Conservation (phyloP, 2,329 filamentous ascomycete genomes). For the Fusarium longipes region DNA sequence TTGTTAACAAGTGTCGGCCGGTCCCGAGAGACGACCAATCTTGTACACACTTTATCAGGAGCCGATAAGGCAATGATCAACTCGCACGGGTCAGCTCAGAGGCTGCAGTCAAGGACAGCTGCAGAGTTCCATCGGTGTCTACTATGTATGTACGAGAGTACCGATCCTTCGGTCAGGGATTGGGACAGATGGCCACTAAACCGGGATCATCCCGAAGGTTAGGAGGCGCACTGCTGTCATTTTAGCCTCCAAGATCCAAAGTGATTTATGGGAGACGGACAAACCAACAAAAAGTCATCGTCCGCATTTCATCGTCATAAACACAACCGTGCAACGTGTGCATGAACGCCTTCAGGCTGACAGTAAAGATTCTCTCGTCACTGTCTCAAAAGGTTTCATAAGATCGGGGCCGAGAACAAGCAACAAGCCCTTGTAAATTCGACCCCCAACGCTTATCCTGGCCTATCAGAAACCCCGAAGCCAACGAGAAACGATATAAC, state of each 20-base stretch:
- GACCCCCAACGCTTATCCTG: slow-evolving; percentile 19
- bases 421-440: slow-evolving; percentile 13
- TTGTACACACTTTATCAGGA: slow-evolving; percentile 19
- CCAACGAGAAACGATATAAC: slow-evolving; percentile 13
- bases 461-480: slow-evolving; percentile 17
- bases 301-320: neutral
- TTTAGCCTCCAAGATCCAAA: neutral
- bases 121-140: slow-evolving; percentile 42
- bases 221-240: slow-evolving; percentile 8
- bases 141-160: slow-evolving; percentile 28
- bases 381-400: neutral
- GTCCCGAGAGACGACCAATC: slow-evolving; percentile 39
- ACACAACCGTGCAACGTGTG: neutral
- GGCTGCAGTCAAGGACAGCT: slow-evolving; percentile 32
- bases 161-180: slow-evolving; percentile 43
- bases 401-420: neutral
- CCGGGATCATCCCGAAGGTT: slow-evolving; percentile 28
- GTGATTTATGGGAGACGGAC: neutral
- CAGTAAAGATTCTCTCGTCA: neutral
- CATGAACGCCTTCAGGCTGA: slow-evolving; percentile 1
- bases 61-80: slow-evolving; percentile 42
- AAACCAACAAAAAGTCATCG: slow-evolving; percentile 1
- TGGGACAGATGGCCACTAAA: slow-evolving; percentile 24
- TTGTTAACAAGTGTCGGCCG: slow-evolving; percentile 40
- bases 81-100: slow-evolving; percentile 33